Conservation (phyloP, 768 basidiomycete species). For the Serendipita vermifera region DNA sequence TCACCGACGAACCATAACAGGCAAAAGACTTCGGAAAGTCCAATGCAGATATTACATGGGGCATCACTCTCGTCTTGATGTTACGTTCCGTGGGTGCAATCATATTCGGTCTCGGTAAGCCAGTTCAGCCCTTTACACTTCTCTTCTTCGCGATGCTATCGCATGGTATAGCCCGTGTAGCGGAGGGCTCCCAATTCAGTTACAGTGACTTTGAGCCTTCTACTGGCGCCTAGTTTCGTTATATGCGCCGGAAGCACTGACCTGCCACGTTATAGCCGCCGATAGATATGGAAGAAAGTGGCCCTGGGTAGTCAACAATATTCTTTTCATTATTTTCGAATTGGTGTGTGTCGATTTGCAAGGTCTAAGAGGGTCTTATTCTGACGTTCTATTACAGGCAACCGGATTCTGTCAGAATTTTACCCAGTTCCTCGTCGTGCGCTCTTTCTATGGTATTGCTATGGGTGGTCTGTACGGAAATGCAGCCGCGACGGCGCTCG, state of each 20-base stretch:
- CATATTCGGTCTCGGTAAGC: conserved; percentile 12
- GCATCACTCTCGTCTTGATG: conserved; percentile 82
- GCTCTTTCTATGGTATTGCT: conserved; percentile 43
- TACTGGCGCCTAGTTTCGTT: too few species aligned
- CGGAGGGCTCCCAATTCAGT: too few species aligned
- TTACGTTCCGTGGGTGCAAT: conserved; percentile 52
- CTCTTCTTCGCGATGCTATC: too few species aligned
- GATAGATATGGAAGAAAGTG: conserved; percentile 91
- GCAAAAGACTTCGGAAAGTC: conserved; percentile 2
- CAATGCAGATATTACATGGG: conserved; percentile 7
- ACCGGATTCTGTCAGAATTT: conserved; percentile 72
- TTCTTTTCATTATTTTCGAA: conserved; percentile 58
- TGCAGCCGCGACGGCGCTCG: conserved; percentile 67
- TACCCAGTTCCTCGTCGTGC: conserved; percentile 62
- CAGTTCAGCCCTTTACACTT: background rate
- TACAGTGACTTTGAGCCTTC: too few species aligned
- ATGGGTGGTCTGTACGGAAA: conserved; percentile 91
- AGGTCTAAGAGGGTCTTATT: too few species aligned
- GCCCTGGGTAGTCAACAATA: conserved; percentile 68
- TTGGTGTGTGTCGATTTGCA: conserved; percentile 26
- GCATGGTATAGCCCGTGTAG: too few species aligned
- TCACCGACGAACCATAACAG: too few species aligned
- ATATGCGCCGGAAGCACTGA: too few species aligned
- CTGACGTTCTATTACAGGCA: conserved; percentile 24
- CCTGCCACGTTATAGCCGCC: conserved; percentile 72